These are phyloP conservation scores for Phascolomyces articulosus DNA, from an alignment of 371 early-diverging fungal genomes.

Conservation along the genomic window DNA sequence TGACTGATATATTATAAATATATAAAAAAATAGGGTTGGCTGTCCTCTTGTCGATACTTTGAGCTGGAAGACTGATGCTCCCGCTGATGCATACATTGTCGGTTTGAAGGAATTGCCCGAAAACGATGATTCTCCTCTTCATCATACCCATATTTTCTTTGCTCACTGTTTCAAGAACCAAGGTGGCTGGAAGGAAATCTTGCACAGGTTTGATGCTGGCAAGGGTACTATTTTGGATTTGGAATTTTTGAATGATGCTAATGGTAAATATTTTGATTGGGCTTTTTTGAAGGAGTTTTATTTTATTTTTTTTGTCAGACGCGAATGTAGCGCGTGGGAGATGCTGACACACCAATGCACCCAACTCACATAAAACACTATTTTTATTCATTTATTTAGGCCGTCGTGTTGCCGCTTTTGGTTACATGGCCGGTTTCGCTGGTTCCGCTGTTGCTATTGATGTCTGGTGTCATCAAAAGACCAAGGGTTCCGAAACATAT, in stretches of 20 bases:
- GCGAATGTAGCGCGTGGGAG: not conserved
- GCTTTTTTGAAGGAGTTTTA: not conserved
- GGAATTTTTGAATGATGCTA: conserved; percentile 89
- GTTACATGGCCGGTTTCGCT: conserved; percentile 96
- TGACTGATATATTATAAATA: no score
- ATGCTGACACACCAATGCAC: not conserved
- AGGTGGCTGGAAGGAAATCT: conserved; percentile 90
- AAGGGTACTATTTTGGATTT: conserved; percentile 91
- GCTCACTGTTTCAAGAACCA: conserved; percentile 98
- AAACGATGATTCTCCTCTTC: conserved; percentile 85
- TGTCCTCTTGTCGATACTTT: conserved; percentile 80
- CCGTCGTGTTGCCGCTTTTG: conserved; percentile 96
- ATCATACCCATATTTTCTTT: conserved; percentile 96
- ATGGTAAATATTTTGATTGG: conserved; percentile 29
- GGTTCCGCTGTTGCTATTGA: conserved; percentile 93
- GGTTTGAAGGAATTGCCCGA: conserved; percentile 98
- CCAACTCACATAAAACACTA: no score
- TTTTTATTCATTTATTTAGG: conserved; percentile 24
- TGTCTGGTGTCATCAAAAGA: conserved; percentile 87
- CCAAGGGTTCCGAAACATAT: conserved; percentile 42
- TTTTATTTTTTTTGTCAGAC: not conserved
- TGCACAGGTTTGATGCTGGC: conserved; percentile 84
- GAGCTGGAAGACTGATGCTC: conserved; percentile 87
- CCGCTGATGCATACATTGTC: conserved; percentile 86
- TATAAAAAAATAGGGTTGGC: conserved; percentile 82